Base-by-base conservation (phyloP, 495 filamentous ascomycete species). In the Aspergillus sparsus region DNA sequence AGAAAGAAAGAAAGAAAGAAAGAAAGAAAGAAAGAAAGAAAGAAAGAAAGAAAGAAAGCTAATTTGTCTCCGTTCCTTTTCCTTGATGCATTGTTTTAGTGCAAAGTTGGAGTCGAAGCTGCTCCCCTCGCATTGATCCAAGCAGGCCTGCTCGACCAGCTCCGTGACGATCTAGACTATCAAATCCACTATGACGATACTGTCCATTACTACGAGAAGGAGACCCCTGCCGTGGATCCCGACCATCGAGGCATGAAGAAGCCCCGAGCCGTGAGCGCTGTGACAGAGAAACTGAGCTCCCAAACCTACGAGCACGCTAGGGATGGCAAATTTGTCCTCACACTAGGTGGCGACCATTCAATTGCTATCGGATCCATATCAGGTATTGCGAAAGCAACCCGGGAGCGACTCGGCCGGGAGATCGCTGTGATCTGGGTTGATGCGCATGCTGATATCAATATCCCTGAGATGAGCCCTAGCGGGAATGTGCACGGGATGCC, bases 401-500 rank as follows among this genome's bases (percentile, higher is more conserved):
- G 87, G 37, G 92, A 98, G 78, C 78, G 94, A 34, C 72, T 94
- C 57, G 85, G 86, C 12, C 79, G 86, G 42, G 93, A 97, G 60
- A 83, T 96, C 47, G 93, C 91, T 0, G 90, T 99, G 7, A 93
- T 99, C 68, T 99, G 94, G 94, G 94, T 99, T 6, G 94, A 99
- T 74, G 94, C 94, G 18, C 94, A 99, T 69, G 90, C 93, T 18
- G 94, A 98, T 68, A 96, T 99, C 80, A 99, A 99, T 74, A 89
- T 89, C 10, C 94, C 94, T 49, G 92, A 97, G 81, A 89, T 87
- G 45, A 91, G 87, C 63, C 87, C 79, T 11, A 94, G 90, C 55
- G 94, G 94, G 2, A 98, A 98, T 71, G 90, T 99, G 63, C 94
- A 99, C 75, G 94, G 94, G 44, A 99, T 99, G 94, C 95, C 94